These are phyloP conservation scores for Phylloporus sp. DNA, from an alignment of 768 basidiomycete species.

Conservation along the genomic window DNA sequence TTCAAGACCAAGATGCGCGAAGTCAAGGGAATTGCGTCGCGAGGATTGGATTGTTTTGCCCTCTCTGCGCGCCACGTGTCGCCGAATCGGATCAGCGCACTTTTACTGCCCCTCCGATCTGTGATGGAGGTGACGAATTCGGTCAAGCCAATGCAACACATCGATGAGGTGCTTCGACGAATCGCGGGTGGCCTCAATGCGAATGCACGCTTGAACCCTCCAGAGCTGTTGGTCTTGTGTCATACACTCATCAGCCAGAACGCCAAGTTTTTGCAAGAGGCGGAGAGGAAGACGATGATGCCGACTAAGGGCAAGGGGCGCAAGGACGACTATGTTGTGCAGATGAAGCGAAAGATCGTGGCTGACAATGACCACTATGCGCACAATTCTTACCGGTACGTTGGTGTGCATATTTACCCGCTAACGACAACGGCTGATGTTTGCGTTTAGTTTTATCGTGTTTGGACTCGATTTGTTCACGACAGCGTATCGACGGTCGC, in stretches of 20 bases:
- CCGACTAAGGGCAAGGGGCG: slow-evolving; percentile 26
- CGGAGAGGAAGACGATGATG: slow-evolving; percentile 33
- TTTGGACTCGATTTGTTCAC: slow-evolving; percentile 92
- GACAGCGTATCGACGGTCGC: slow-evolving; percentile 79
- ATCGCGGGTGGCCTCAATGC: slow-evolving; percentile 81
- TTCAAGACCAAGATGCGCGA: slow-evolving; percentile 96
- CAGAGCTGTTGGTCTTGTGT: slow-evolving; percentile 75
- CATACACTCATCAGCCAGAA: slow-evolving; percentile 91
- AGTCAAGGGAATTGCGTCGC: slow-evolving; percentile 77
- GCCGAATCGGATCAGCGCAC: slow-evolving; percentile 66
- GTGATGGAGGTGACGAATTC: slow-evolving; percentile 87
- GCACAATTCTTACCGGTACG: slow-evolving; percentile 84
- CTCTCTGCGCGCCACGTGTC: slow-evolving; percentile 77
- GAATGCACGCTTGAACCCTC: slow-evolving; percentile 66
- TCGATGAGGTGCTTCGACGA: slow-evolving; percentile 85
- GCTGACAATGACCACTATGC: slow-evolving; percentile 65
- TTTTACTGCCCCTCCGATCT: slow-evolving; percentile 74
- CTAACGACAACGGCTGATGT: background rate
- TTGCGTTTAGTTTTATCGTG: slow-evolving; percentile 63
- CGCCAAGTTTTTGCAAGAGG: slow-evolving; percentile 75
- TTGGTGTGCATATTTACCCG: background rate
- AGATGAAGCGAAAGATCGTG: slow-evolving; percentile 63
- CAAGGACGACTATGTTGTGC: slow-evolving; percentile 66
- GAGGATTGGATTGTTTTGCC: slow-evolving; percentile 82
- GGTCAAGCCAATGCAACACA: slow-evolving; percentile 71